Conservation (phyloP, 768 basidiomycete genomes). For the Kwoniella europaea region DNA sequence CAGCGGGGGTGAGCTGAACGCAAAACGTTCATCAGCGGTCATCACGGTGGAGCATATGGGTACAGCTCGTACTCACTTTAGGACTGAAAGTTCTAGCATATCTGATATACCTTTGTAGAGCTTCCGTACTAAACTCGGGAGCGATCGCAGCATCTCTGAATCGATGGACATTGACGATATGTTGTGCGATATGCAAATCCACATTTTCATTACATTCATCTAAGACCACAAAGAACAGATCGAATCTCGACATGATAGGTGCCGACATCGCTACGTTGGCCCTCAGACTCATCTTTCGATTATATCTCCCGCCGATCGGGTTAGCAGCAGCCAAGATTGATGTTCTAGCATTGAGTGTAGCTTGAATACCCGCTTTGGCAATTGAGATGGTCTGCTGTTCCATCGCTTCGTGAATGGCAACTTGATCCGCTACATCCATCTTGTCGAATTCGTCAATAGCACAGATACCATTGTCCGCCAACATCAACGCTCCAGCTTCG, state of each 20-base stretch:
- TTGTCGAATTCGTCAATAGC: conserved; percentile 99
- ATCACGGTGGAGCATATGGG: neutral
- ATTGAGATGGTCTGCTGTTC: conserved; percentile 99
- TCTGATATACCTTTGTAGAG: conserved; percentile 92
- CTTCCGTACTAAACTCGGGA: conserved; percentile 96
- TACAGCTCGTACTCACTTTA: conserved; percentile 66
- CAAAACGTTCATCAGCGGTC: conserved; percentile 15
- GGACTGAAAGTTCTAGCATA: conserved; percentile 98
- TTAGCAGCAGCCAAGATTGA: conserved; percentile 98
- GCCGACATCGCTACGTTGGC: conserved; percentile 97
- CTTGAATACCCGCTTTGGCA: conserved; percentile 98
- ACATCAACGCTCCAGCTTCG: conserved; percentile 98
- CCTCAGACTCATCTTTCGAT: conserved; percentile 86
- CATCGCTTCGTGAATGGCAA: conserved; percentile 99
- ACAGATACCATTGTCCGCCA: conserved; percentile 98
- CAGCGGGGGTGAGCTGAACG: conserved; percentile 82
- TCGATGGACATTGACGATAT: conserved; percentile 96
- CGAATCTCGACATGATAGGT: conserved; percentile 98
- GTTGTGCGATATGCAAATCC: conserved; percentile 90
- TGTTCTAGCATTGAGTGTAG: conserved; percentile 95
- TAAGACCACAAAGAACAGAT: conserved; percentile 95
- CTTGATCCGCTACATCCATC: conserved; percentile 98
- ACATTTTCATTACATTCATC: conserved; percentile 94
- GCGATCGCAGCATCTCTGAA: conserved; percentile 92
- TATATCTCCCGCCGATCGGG: conserved; percentile 94